Conservation (phyloP, 495 filamentous ascomycete genomes). For the Tetracladium marchalianum region DNA sequence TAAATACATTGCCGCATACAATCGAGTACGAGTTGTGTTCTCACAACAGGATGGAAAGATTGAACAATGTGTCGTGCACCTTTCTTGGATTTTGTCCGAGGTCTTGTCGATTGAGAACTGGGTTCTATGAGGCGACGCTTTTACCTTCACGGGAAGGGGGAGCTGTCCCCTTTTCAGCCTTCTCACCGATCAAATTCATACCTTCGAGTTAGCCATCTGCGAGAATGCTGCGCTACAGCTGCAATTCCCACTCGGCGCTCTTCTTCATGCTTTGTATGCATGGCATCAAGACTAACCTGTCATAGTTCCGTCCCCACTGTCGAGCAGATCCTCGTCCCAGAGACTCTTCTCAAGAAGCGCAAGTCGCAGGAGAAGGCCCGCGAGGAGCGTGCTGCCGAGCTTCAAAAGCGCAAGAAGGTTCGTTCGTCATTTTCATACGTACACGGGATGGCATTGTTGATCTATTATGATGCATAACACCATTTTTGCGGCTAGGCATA, state of each 20-base stretch:
- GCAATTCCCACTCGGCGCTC: constrained; percentile 86
- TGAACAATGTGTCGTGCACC: constrained; percentile 20
- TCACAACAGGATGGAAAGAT: constrained; percentile 24
- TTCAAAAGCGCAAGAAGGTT: constrained; percentile 84
- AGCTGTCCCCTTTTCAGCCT: constrained; percentile 9
- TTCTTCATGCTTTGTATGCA: constrained; percentile 47
- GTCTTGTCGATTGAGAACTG: constrained; percentile 69
- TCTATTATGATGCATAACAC: constrained; percentile 60
- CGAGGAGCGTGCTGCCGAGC: constrained; percentile 70
- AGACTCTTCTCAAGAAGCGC: constrained; percentile 99
- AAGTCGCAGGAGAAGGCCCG: constrained; percentile 98
- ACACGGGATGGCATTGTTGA: constrained; percentile 30
- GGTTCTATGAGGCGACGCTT: constrained; percentile 4
- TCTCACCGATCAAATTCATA: constrained; percentile 68
- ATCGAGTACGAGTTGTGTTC: constrained; percentile 27
- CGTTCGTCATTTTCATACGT: constrained; percentile 30
- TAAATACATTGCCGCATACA: constrained; percentile 62
- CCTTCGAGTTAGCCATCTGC: constrained; percentile 70
- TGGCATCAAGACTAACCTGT: constrained; percentile 54
- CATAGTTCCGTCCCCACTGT: constrained; percentile 60
- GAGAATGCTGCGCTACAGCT: constrained; percentile 84
- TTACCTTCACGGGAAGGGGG: constrained; percentile 3
- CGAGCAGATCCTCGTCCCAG: constrained; percentile 90
- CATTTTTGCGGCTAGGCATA: constrained; percentile 75
- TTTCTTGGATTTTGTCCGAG: constrained; percentile 53